A percentile compares a stretch with the other conserved stretches of the same genome.
Evolutionary conservation across 2,329 filamentous ascomycete species (phyloP).

Genomic region (Malbranchea zuffiana): DNA sequence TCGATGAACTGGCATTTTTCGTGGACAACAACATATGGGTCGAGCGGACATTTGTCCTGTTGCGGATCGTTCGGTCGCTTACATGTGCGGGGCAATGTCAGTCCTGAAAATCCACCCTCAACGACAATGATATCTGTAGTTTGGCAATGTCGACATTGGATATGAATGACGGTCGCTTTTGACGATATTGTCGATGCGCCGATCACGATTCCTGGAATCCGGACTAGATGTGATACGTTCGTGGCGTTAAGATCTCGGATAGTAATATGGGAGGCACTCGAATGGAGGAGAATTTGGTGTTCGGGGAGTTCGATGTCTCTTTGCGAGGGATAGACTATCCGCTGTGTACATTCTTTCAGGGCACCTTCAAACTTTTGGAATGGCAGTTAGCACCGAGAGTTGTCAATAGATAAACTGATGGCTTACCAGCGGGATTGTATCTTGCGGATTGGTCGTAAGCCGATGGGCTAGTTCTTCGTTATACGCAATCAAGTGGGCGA

Average conservation of each 20-base stretch:
- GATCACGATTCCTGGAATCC: slow-evolving; percentile 95
- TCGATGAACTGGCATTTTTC: slow-evolving; percentile 93
- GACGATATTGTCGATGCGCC: slow-evolving; percentile 94
- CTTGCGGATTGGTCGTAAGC: slow-evolving; percentile 77
- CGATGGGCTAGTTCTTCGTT: slow-evolving; percentile 90
- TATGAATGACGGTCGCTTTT: slow-evolving; percentile 75
- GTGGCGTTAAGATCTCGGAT: slow-evolving; percentile 90
- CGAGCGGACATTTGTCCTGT: slow-evolving; percentile 71
- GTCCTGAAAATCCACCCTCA: slow-evolving; percentile 73
- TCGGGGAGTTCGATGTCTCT: slow-evolving; percentile 62
- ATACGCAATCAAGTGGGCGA: slow-evolving; percentile 89
- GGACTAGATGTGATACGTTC: slow-evolving; percentile 86
- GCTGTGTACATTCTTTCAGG: slow-evolving; percentile 79
- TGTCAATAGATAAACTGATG: slow-evolving; percentile 1
- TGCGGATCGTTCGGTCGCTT: slow-evolving; percentile 48
- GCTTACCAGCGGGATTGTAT: slow-evolving; percentile 82
- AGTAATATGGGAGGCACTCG: slow-evolving; percentile 76
- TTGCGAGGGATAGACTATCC: slow-evolving; percentile 77
- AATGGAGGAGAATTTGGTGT: slow-evolving; percentile 91
- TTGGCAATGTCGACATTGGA: slow-evolving; percentile 81
- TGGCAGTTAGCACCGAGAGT: slow-evolving; percentile 8
- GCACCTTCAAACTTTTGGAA: slow-evolving; percentile 69
- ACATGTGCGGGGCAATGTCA: slow-evolving; percentile 74
- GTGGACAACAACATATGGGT: slow-evolving; percentile 92
- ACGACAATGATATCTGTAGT: slow-evolving; percentile 60